Conservation (phyloP, 75 land plant genomes). For the Sequoiadendron giganteum region DNA sequence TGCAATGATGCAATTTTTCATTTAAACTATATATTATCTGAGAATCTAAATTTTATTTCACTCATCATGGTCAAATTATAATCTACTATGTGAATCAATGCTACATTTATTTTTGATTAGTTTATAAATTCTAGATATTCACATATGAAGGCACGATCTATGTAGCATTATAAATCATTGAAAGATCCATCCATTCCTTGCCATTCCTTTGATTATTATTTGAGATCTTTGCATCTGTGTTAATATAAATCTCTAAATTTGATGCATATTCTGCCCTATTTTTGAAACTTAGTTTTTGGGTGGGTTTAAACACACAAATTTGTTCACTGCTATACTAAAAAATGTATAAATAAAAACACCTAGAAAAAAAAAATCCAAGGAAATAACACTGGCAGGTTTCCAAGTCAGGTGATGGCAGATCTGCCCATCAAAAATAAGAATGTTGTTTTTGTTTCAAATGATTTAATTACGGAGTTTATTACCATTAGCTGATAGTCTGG, state of each 20-base stretch:
- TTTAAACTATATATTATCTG: no score
- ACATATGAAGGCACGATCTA: no score
- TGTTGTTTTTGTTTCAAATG: not conserved
- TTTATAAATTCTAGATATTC: not conserved
- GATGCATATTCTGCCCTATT: not conserved
- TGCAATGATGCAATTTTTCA: no score
- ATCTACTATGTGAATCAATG: no score
- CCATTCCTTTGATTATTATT: not conserved
- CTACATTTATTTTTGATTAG: not conserved
- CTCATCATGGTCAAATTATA: not conserved
- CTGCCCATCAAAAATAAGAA: conserved; percentile 48
- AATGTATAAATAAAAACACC: no score
- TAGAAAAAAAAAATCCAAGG: not conserved
- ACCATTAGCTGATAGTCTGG: no score
- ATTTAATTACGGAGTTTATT: not conserved
- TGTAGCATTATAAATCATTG: no score
- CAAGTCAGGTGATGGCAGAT: conserved; percentile 71
- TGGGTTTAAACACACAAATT: not conserved
- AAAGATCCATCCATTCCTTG: not conserved
- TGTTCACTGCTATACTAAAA: not conserved
- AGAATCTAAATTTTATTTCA: not conserved
- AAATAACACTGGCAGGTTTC: conserved; percentile 48
- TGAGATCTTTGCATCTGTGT: conserved; percentile 5
- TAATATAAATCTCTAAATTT: not conserved
- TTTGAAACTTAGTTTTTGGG: not conserved